Evolutionary conservation across 345 rosid species (phyloP).

Genomic region (Hibiscus tridactylites): DNA sequence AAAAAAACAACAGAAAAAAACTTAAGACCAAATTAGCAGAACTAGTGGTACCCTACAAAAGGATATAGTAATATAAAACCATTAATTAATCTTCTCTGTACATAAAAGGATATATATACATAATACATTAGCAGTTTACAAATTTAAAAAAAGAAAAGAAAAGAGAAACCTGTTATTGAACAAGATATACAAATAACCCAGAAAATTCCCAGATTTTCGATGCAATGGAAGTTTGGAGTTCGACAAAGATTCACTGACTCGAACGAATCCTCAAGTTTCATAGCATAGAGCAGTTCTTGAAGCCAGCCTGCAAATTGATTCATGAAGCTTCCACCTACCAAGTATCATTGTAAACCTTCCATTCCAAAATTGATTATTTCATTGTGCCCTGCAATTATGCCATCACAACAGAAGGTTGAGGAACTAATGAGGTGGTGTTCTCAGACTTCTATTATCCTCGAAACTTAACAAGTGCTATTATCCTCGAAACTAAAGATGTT

Average conservation of each 20-base stretch:
- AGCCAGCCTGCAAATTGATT: background rate
- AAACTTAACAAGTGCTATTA: background rate
- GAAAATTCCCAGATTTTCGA: background rate
- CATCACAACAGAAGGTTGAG: background rate
- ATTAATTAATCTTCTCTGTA: background rate
- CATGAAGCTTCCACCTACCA: background rate
- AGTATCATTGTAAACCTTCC: slow-evolving; percentile 12
- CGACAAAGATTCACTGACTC: background rate
- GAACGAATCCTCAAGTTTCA: background rate
- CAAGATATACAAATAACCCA: background rate
- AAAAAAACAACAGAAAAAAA: no score
- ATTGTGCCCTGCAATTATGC: slow-evolving; percentile 34
- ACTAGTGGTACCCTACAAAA: no score
- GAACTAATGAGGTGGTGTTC: background rate
- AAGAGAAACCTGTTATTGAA: background rate
- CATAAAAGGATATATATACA: background rate
- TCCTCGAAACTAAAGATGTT: background rate
- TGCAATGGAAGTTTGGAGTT: background rate
- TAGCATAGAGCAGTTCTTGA: background rate
- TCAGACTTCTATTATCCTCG: background rate
- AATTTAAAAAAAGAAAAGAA: background rate
- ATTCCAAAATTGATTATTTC: slow-evolving; percentile 32
- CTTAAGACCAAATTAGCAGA: no score
- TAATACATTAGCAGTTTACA: background rate
- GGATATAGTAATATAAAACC: no score